Evolutionary conservation across 108 stramenopile genomes (phyloP).

Genomic region (Fistulifera pelliculosa): DNA sequence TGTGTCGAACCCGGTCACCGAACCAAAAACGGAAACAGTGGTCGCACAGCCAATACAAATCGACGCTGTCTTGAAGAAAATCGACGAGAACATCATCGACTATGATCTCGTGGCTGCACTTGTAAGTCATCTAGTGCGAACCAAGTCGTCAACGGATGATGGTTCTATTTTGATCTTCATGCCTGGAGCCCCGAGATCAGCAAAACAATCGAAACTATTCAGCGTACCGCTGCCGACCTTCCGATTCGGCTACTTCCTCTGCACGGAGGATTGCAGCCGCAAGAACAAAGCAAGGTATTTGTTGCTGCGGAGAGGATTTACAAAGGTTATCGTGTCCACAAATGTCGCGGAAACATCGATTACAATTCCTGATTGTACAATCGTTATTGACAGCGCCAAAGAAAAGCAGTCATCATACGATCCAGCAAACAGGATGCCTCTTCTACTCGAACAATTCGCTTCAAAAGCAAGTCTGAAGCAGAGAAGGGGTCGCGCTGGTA

Average conservation of each 20-base stretch:
- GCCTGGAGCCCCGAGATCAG: slow-evolving; percentile 88
- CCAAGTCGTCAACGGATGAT: slow-evolving; percentile 29
- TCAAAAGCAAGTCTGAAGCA: slow-evolving; percentile 72
- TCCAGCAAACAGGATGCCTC: slow-evolving; percentile 80
- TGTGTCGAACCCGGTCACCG: no score
- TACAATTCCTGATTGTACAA: slow-evolving; percentile 91
- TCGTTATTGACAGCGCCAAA: slow-evolving; percentile 83
- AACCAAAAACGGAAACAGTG: neutral
- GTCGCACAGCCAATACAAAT: slow-evolving; percentile 19
- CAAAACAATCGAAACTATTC: slow-evolving; percentile 40
- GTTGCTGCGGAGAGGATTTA: slow-evolving; percentile 44
- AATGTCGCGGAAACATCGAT: slow-evolving; percentile 95
- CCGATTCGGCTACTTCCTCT: slow-evolving; percentile 63
- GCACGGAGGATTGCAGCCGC: slow-evolving; percentile 86
- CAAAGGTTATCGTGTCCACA: slow-evolving; percentile 90
- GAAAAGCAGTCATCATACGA: slow-evolving; percentile 84
- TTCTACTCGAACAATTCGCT: slow-evolving; percentile 71
- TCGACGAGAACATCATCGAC: slow-evolving; percentile 56
- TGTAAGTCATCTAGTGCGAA: slow-evolving; percentile 36
- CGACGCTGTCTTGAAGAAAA: slow-evolving; percentile 60
- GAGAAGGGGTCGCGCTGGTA: slow-evolving; percentile 73
- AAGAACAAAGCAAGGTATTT: slow-evolving; percentile 86
- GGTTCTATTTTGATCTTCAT: slow-evolving; percentile 89
- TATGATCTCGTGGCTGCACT: slow-evolving; percentile 60
- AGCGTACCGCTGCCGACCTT: slow-evolving; percentile 16